Evolutionary conservation across 257 asterid species (phyloP).

Genomic region (Osmanthus fragrans): DNA sequence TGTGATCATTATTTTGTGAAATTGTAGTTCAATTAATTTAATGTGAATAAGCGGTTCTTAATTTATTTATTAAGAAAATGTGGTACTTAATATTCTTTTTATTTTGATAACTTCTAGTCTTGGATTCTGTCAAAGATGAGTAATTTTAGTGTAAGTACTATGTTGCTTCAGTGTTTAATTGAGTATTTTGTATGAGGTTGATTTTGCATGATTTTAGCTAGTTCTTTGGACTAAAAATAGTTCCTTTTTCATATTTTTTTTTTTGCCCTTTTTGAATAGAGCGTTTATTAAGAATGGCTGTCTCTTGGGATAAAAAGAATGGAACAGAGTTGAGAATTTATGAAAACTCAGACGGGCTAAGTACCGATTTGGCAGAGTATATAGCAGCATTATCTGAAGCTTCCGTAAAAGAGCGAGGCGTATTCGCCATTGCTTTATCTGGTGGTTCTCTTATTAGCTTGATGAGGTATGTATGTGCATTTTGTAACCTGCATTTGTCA

Average conservation of each 20-base stretch:
- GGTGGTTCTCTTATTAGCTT: slow-evolving; percentile 88
- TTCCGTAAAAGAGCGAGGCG: slow-evolving; percentile 88
- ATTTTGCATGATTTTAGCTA: slow-evolving; percentile 22
- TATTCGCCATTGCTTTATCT: slow-evolving; percentile 78
- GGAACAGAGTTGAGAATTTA: slow-evolving; percentile 68
- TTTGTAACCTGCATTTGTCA: neutral
- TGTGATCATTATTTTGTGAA: slow-evolving; percentile 29
- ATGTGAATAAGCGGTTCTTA: slow-evolving; percentile 12
- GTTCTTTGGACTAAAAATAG: slow-evolving; percentile 21
- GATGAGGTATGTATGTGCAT: slow-evolving; percentile 54
- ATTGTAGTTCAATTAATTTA: slow-evolving; percentile 7
- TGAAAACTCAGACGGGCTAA: slow-evolving; percentile 65
- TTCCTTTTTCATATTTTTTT: neutral
- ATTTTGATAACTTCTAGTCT: slow-evolving; percentile 20
- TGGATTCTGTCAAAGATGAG: slow-evolving; percentile 7
- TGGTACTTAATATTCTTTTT: slow-evolving; percentile 10
- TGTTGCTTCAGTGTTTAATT: neutral
- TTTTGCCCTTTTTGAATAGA: slow-evolving; percentile 20
- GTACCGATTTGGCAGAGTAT: slow-evolving; percentile 82
- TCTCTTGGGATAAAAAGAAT: slow-evolving; percentile 44
- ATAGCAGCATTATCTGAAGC: slow-evolving; percentile 82
- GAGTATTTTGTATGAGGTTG: neutral
- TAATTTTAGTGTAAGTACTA: neutral
- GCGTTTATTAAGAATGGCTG: slow-evolving; percentile 58
- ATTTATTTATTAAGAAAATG: neutral